Percentiles rank a stretch among this genome's conserved stretches.
These are phyloP conservation scores for Nicotiana sylvestris DNA, from an alignment of 257 asterid genomes.

Conservation along the genomic window DNA sequence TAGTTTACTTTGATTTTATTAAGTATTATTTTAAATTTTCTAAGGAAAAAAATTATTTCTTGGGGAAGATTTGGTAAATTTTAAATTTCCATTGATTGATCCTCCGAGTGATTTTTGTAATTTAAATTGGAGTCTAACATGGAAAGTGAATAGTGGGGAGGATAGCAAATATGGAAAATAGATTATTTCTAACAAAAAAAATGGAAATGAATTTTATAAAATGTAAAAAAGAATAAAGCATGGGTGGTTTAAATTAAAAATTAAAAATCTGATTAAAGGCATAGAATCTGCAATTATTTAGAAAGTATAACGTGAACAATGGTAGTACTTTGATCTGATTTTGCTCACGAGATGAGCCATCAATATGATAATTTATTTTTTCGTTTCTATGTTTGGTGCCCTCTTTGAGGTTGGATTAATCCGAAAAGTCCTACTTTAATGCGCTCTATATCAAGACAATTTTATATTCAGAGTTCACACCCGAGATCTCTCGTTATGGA, in stretches of 20 bases:
- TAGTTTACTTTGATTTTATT: neutral
- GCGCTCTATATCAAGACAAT: too few relatives aligned
- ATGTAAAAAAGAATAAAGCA: neutral
- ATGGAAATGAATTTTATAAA: neutral
- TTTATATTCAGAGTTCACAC: too few relatives aligned
- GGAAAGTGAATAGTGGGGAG: neutral
- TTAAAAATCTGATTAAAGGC: neutral
- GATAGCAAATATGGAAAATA: neutral
- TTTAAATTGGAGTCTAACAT: neutral
- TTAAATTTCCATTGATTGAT: neutral
- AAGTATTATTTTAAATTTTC: neutral
- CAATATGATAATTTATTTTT: neutral
- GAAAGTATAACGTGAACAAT: slow-evolving; percentile 6
- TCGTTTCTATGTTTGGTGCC: too few relatives aligned
- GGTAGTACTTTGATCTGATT: neutral
- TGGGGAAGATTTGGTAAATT: neutral
- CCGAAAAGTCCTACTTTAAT: too few relatives aligned
- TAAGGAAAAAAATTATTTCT: neutral
- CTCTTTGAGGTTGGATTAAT: too few relatives aligned
- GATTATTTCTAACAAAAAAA: neutral
- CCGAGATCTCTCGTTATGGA: too few relatives aligned
- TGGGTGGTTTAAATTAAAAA: neutral
- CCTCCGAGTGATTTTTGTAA: neutral
- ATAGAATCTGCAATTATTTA: neutral
- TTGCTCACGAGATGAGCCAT: neutral